Conservation (phyloP, 345 rosid species). For the Populus ilicifolia region DNA sequence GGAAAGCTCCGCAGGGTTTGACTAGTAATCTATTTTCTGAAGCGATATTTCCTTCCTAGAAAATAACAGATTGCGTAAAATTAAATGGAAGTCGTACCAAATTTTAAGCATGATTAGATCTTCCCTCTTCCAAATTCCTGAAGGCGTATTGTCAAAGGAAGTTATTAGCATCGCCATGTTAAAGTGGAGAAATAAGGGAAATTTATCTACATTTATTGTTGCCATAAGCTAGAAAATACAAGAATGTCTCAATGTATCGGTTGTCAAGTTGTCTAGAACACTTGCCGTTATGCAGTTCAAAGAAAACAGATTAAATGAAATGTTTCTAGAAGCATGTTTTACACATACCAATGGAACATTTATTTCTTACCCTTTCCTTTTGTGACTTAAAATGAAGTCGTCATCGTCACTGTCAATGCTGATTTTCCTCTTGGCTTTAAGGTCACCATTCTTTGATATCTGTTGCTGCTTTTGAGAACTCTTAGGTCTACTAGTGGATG, state of each 20-base stretch:
- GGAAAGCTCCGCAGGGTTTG: neutral
- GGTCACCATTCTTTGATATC: constrained; percentile 55
- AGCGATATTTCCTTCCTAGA: neutral
- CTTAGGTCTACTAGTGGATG: constrained; percentile 44
- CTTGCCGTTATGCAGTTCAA: constrained; percentile 13
- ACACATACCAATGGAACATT: constrained; percentile 11
- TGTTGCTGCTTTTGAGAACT: constrained; percentile 57
- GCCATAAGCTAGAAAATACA: constrained; percentile 17
- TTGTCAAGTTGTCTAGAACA: constrained; percentile 11
- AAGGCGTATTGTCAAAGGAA: neutral
- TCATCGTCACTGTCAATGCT: constrained; percentile 45
- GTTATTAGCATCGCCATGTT: neutral
- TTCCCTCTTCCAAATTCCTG: neutral
- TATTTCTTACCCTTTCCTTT: constrained; percentile 58
- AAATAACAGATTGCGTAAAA: neutral
- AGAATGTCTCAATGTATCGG: constrained; percentile 27
- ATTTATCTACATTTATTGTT: constrained; percentile 25
- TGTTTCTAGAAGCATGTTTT: constrained; percentile 15
- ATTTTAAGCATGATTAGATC: neutral
- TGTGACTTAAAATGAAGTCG: constrained; percentile 50
- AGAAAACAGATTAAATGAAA: constrained; percentile 21
- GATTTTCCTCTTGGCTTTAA: constrained; percentile 60
- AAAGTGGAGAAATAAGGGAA: constrained; percentile 12
- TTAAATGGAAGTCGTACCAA: neutral
- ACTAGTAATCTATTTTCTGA: neutral